Evolutionary conservation across 2,329 filamentous ascomycete genomes (phyloP).

Genomic region (Diaporthe citriasiana): DNA sequence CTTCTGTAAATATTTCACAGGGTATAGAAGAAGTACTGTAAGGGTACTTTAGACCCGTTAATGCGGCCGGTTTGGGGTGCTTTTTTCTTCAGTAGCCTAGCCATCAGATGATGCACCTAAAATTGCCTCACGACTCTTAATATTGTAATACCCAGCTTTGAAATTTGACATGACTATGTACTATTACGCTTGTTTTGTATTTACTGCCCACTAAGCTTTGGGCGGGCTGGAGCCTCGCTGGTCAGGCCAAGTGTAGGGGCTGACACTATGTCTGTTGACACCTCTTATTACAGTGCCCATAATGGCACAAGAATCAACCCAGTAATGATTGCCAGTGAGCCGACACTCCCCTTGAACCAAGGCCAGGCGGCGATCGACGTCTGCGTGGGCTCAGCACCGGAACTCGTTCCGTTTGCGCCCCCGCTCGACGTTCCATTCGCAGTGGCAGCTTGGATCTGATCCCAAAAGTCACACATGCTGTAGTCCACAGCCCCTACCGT

Average conservation of each 20-base stretch:
- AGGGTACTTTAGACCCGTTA: too few relatives aligned
- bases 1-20: too few relatives aligned
- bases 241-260: too few relatives aligned
- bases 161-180: not conserved
- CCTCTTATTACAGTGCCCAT: not conserved
- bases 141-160: too few relatives aligned
- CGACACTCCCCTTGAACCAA: not conserved
- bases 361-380: constrained; percentile 1
- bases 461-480: constrained; percentile 40
- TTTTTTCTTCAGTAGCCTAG: too few relatives aligned
- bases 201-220: not conserved
- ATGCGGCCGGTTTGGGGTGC: too few relatives aligned
- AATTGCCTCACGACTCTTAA: too few relatives aligned
- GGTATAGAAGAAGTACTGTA: too few relatives aligned
- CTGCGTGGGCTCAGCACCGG: not conserved
- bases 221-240: not conserved
- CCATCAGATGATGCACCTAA: too few relatives aligned
- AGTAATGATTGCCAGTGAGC: not conserved
- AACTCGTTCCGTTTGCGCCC: not conserved
- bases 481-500: constrained; percentile 29
- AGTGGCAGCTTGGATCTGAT: not conserved
- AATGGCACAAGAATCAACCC: not conserved
- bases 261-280: not conserved
- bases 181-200: not conserved
- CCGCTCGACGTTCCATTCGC: constrained; percentile 3